Conservation (phyloP, 1,139 yeast genomes). For the Groenewaldozyma auringiensis region DNA sequence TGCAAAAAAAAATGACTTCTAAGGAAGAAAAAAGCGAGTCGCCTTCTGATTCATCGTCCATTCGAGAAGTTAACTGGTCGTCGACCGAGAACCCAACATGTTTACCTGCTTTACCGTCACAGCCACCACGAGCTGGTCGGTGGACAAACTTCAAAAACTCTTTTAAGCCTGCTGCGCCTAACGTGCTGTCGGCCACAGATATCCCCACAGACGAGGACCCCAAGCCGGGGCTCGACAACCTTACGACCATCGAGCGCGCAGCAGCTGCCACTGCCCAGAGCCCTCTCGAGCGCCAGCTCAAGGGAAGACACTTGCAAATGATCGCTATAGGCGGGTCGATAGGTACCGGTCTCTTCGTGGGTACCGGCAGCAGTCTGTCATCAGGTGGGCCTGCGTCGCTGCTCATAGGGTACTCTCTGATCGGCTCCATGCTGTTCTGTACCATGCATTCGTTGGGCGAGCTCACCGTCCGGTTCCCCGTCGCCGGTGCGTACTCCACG, state of each 20-base stretch:
- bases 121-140: conserved; percentile 6
- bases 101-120: neutral
- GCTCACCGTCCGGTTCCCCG: conserved; percentile 69
- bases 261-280: conserved; percentile 29
- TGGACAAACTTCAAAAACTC: conserved; percentile 24
- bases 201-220: conserved; percentile 14
- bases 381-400: conserved; percentile 73
- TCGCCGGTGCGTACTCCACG: conserved; percentile 71
- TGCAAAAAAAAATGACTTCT: neutral
- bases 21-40: neutral
- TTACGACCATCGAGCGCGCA: conserved; percentile 22
- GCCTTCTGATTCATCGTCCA: neutral
- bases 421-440: conserved; percentile 61
- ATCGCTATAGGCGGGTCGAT: conserved; percentile 81
- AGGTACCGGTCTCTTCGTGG: conserved; percentile 73
- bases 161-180: conserved; percentile 24
- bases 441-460: conserved; percentile 85
- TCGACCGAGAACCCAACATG: neutral
- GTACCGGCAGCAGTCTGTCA: conserved; percentile 59
- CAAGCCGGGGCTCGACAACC: conserved; percentile 9
- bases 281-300: conserved; percentile 37
- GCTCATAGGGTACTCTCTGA: conserved; percentile 64
- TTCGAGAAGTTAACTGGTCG: neutral
- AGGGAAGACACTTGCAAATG: conserved; percentile 51
- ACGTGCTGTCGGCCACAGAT: neutral